Conservation (phyloP, 306 rosid genomes). For the Quercus bicolor region DNA sequence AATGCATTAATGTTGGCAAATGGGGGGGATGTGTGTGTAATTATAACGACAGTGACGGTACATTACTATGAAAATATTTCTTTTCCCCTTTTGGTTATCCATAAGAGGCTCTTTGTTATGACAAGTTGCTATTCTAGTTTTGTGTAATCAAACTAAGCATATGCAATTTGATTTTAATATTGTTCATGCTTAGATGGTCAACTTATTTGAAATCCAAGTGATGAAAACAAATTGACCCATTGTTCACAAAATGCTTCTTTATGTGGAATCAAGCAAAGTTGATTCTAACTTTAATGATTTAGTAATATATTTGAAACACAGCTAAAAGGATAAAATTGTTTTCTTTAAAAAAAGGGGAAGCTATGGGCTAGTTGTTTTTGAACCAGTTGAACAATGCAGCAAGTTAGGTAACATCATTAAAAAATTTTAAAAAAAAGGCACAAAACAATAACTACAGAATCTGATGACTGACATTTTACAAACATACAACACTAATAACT, state of each 20-base stretch:
- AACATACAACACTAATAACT: too few relatives aligned
- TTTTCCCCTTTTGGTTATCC: not conserved
- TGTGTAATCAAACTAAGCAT: constrained; percentile 22
- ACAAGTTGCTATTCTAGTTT: not conserved
- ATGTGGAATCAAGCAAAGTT: constrained; percentile 5
- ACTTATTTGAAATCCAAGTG: constrained; percentile 2
- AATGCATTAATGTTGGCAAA: constrained; percentile 4
- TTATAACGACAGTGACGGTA: not conserved
- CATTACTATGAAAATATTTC: not conserved
- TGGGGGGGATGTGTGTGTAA: not conserved
- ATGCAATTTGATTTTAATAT: constrained; percentile 20
- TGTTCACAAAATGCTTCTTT: not conserved
- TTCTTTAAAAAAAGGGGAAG: too few relatives aligned
- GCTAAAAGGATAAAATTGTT: too few relatives aligned
- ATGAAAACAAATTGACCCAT: constrained; percentile 10
- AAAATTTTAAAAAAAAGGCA: too few relatives aligned
- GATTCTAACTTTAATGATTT: not conserved
- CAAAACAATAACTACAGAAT: too few relatives aligned
- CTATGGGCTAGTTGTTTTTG: too few relatives aligned
- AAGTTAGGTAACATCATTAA: too few relatives aligned
- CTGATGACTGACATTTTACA: too few relatives aligned
- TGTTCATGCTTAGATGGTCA: constrained; percentile 19
- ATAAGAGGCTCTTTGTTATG: not conserved
- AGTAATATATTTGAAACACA: too few relatives aligned
- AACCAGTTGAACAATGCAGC: too few relatives aligned